A percentile compares a stretch with the other conserved stretches of the same genome.
phyloP scores from a whole-genome alignment of 352 stramenopile species.

The Phytopythium delawarense region DNA sequence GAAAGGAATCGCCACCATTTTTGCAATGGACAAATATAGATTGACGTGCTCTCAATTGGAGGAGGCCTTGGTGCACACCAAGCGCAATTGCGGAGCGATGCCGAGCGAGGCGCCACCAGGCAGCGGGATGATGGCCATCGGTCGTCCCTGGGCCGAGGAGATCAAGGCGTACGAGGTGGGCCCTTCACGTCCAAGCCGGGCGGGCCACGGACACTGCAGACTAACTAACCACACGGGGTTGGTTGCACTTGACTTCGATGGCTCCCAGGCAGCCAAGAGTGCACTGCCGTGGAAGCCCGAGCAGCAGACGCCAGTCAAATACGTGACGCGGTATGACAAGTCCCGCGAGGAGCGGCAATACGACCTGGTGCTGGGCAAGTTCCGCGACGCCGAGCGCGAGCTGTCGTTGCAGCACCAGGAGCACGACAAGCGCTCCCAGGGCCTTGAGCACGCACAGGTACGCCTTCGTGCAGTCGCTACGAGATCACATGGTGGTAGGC shows the following conservation, averaged over 20 bases:
- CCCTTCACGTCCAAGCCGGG: not conserved
- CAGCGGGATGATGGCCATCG: not conserved
- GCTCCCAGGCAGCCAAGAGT: constrained; percentile 45
- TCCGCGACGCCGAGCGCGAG: constrained; percentile 56
- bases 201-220: not conserved
- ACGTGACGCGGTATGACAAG: constrained; percentile 70
- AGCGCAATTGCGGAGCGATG: not conserved
- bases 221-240: no score
- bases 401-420: constrained; percentile 26
- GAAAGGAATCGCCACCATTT: no score
- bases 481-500: not conserved
- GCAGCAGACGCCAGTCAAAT: constrained; percentile 45
- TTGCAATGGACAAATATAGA: no score
- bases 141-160: constrained; percentile 3
- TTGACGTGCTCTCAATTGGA: no score
- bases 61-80: no score
- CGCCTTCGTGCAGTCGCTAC: not conserved
- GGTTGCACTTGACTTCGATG: no score
- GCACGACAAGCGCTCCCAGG: constrained; percentile 22
- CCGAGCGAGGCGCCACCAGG: not conserved
- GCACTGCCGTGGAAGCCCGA: constrained; percentile 54
- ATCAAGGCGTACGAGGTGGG: constrained; percentile 5
- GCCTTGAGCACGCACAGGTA: constrained; percentile 42
- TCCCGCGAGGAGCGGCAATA: constrained; percentile 68
- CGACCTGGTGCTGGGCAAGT: constrained; percentile 61